Evolutionary conservation across 192 early-diverging fungal genomes (phyloP).

Genomic region (Coemansia sp.): DNA sequence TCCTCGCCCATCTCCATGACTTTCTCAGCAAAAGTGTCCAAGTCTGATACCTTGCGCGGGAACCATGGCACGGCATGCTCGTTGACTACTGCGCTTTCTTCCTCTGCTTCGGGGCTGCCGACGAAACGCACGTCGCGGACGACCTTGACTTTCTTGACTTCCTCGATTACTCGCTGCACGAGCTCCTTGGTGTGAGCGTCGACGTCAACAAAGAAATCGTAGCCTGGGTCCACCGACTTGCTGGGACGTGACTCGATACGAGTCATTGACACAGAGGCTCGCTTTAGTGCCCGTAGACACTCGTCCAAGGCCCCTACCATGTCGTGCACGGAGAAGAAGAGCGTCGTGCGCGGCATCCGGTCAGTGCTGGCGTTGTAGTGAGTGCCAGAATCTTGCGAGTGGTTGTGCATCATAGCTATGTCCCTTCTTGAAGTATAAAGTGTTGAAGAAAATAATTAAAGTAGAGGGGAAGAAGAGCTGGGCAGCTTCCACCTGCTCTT

Average conservation of each 20-base stretch:
- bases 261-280: slow-evolving; percentile 80
- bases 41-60: slow-evolving; percentile 88
- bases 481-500: not conserved
- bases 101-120: slow-evolving; percentile 22
- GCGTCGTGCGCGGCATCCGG: slow-evolving; percentile 60
- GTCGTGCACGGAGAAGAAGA: slow-evolving; percentile 83
- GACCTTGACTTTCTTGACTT: slow-evolving; percentile 62
- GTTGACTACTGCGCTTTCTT: not conserved
- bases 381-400: slow-evolving; percentile 22
- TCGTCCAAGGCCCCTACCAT: slow-evolving; percentile 85
- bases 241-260: slow-evolving; percentile 94
- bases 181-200: slow-evolving; percentile 65
- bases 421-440: not conserved
- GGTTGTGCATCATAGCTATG: slow-evolving; percentile 31
- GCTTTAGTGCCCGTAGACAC: slow-evolving; percentile 74
- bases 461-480: not conserved
- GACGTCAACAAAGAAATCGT: slow-evolving; percentile 97
- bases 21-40: slow-evolving; percentile 91
- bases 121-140: slow-evolving; percentile 69
- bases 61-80: slow-evolving; percentile 80
- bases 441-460: not conserved
- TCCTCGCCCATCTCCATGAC: slow-evolving; percentile 93
- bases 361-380: slow-evolving; percentile 31
- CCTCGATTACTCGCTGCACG: slow-evolving; percentile 64
- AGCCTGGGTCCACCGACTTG: slow-evolving; percentile 75